phyloP scores from a whole-genome alignment of 768 basidiomycete species.

The Coprinopsis marcescibilis region DNA sequence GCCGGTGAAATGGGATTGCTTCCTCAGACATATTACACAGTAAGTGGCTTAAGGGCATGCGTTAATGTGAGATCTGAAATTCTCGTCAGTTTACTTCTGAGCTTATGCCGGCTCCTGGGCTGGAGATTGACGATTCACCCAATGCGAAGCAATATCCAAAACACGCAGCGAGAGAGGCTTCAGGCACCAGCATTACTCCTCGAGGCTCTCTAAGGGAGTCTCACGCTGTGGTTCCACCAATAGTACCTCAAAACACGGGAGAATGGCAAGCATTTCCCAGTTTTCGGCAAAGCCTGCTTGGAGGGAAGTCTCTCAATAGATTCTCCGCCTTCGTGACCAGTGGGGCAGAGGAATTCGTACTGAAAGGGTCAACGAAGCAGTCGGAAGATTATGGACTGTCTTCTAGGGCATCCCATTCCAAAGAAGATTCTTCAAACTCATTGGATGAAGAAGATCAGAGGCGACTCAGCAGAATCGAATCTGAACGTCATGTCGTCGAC shows the following conservation, averaged over 20 bases:
- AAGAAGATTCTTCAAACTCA: conserved; percentile 27
- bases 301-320: conserved; percentile 76
- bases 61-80: conserved; percentile 5
- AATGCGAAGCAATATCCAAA: conserved; percentile 20
- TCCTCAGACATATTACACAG: conserved; percentile 69
- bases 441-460: conserved; percentile 38
- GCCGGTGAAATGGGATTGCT: conserved; percentile 63
- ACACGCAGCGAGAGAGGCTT: conserved; percentile 19
- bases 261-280: conserved; percentile 64
- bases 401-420: conserved; percentile 19
- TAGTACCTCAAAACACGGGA: conserved; percentile 63
- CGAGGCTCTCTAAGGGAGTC: conserved; percentile 38
- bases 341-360: conserved; percentile 77
- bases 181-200: conserved; percentile 40
- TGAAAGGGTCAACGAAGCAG: conserved; percentile 46
- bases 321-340: conserved; percentile 84
- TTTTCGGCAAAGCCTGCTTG: conserved; percentile 65
- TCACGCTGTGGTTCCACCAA: conserved; percentile 23
- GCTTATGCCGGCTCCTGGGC: conserved; percentile 43
- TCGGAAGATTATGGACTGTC: background rate
- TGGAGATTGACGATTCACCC: conserved; percentile 27
- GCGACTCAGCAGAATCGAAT: conserved; percentile 40
- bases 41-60: conserved; percentile 26
- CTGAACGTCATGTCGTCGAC: conserved; percentile 68
- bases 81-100: conserved; percentile 55